Conservation (phyloP, 2,329 filamentous ascomycete genomes). For the Pseudogymnoascus sp. region DNA sequence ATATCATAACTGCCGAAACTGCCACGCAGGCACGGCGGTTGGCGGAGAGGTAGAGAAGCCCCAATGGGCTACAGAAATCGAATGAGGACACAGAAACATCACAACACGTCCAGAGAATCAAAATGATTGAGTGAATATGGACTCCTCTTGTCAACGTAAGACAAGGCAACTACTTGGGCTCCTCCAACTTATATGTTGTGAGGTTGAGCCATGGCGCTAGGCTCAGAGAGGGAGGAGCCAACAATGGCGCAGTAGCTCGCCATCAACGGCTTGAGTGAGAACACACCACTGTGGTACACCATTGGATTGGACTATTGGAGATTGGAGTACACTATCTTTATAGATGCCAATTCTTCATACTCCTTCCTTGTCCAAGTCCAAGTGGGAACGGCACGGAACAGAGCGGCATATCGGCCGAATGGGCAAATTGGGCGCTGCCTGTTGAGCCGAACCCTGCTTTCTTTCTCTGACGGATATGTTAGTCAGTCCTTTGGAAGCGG, state of each 20-base stretch:
- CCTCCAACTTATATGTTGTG: not conserved
- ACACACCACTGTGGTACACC: not conserved
- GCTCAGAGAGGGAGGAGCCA: conserved; percentile 2
- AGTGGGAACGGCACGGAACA: not conserved
- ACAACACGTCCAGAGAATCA: not conserved
- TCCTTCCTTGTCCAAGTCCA: not conserved
- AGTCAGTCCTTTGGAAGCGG: not conserved
- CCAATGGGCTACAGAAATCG: not conserved
- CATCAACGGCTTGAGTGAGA: not conserved
- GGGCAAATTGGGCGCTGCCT: not conserved
- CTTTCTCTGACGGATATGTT: not conserved
- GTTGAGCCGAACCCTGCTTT: not conserved
- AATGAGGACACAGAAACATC: not conserved
- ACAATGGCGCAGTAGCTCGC: not conserved
- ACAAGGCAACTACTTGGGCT: not conserved
- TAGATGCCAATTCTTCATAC: not conserved
- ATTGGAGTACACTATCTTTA: not conserved
- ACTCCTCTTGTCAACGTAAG: not conserved
- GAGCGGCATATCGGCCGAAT: not conserved
- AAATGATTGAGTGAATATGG: not conserved
- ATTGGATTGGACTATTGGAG: not conserved
- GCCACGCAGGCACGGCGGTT: not conserved
- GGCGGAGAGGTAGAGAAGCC: not conserved
- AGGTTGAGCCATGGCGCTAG: not conserved
- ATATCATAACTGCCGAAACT: not conserved